Percentiles rank a stretch among this genome's conserved stretches.
These are phyloP conservation scores for Zizania latifolia DNA, from an alignment of 176 grass and related monocot genomes.

Conservation along the genomic window DNA sequence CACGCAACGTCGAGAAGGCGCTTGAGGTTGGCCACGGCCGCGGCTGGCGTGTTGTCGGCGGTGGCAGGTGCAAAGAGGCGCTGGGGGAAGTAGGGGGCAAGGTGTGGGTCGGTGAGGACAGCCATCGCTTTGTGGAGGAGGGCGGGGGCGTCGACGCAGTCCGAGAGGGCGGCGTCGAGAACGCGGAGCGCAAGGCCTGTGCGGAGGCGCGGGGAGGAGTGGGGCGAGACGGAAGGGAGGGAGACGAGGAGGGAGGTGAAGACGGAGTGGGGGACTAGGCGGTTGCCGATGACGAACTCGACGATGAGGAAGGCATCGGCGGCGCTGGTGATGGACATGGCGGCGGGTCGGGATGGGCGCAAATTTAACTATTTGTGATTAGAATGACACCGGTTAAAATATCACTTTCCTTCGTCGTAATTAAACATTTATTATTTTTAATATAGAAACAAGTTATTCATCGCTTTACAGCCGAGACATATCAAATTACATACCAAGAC, in stretches of 20 bases:
- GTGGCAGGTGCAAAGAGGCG: neutral
- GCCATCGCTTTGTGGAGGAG: neutral
- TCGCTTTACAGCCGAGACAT: too few species aligned
- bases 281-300: slow-evolving; percentile 24
- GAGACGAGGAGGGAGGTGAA: slow-evolving; percentile 13
- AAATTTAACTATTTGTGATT: too few species aligned
- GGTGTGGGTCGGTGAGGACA: slow-evolving; percentile 18
- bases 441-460: too few species aligned
- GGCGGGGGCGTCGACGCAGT: neutral
- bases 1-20: slow-evolving; percentile 35
- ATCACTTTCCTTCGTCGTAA: too few species aligned
- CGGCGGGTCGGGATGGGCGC: neutral
- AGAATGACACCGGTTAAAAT: too few species aligned
- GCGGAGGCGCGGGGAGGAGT: slow-evolving; percentile 27
- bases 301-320: slow-evolving; percentile 29
- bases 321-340: neutral
- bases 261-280: slow-evolving; percentile 6
- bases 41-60: neutral
- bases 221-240: neutral
- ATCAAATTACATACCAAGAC: too few species aligned
- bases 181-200: slow-evolving; percentile 21
- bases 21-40: slow-evolving; percentile 9
- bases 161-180: slow-evolving; percentile 13
- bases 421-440: too few species aligned
- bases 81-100: slow-evolving; percentile 23